Base-by-base conservation (phyloP, 78 protist species). In the Acrasis kona region DNA sequence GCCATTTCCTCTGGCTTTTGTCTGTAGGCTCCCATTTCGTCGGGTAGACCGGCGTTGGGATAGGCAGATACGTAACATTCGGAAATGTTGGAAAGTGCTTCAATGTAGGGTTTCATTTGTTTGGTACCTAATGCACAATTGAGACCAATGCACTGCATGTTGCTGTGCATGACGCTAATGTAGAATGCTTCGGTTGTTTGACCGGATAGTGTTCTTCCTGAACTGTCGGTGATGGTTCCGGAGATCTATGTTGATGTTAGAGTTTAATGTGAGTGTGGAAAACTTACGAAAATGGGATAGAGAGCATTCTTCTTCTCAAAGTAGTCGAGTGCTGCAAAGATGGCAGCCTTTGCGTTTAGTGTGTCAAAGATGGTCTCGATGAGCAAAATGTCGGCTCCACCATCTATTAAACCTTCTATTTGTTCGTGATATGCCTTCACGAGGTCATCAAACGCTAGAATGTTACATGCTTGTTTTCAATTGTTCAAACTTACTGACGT, bases 361-460 rank as follows among this genome's bases (percentile, higher is more conserved):
- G 98, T 93, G 77, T 97, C 99, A 82, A 96, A 95, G 71, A 96
- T 93, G 58, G 99, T 97, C 82, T 97, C 99, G 6, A 97, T 91
- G 36, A 96, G 80, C 27, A 97, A 65, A 10, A 97, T 65, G 82
- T 97, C 98, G 6, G 80, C 87, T 36, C 98, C 98, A 10, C 98
- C 99, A 35, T 91, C 98, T 9, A 89, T 29, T 36, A 96, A 94
- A 1, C 89, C 98, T 2, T 40, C 71, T 7, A 74, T 83, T 78
- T 94, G 98, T 72, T 87, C 91, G 39, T 39, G 34, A 80, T 95
- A 96, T 12, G 96, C 96, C 31, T 2, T 42, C 19, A 90, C 96
- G 19, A 93, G 81, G 70, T 94, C 96, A 38, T 92, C 94, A 36
- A 82, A 95, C 4, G 87, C 82, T 73, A 50, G 4, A 10, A 76